phyloP scores from a whole-genome alignment of 225 moss, liverwort and hornwort species.

The Rhytidiadelphus loreus region DNA sequence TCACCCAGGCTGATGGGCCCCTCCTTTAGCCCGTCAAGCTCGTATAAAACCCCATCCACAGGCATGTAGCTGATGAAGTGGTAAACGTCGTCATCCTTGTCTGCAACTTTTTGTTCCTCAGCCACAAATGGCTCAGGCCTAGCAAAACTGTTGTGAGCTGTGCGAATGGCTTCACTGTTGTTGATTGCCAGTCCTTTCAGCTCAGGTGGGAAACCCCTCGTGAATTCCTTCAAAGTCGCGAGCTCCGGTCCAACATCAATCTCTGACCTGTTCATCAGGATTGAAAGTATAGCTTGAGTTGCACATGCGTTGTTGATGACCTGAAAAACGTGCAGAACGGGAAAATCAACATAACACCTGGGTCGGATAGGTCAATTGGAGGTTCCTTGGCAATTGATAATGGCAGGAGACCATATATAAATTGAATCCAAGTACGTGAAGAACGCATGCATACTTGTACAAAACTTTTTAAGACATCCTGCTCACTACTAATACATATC shows the following conservation, averaged over 20 bases:
- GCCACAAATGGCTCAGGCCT: slow-evolving; percentile 91
- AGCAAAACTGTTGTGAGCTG: slow-evolving; percentile 95
- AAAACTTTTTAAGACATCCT: neutral
- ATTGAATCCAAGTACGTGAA: neutral
- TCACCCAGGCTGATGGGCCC: slow-evolving; percentile 89
- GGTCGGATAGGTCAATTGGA: neutral
- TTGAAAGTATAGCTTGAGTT: slow-evolving; percentile 95
- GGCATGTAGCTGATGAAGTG: slow-evolving; percentile 99
- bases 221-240: slow-evolving; percentile 69
- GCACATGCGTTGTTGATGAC: slow-evolving; percentile 99
- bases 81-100: slow-evolving; percentile 90
- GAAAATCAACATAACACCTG: neutral
- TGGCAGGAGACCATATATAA: neutral
- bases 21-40: slow-evolving; percentile 94
- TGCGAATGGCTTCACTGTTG: slow-evolving; percentile 93
- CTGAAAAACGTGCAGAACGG: slow-evolving; percentile 17
- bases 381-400: neutral
- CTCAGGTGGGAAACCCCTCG: slow-evolving; percentile 75
- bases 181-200: slow-evolving; percentile 92
- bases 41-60: slow-evolving; percentile 78
- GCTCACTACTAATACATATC: neutral
- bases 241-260: slow-evolving; percentile 91
- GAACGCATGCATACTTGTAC: neutral
- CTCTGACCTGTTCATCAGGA: slow-evolving; percentile 86
- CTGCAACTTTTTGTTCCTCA: slow-evolving; percentile 83